These are phyloP conservation scores for Mortierella sp. DNA, from an alignment of 371 early-diverging fungal species.

Conservation along the genomic window DNA sequence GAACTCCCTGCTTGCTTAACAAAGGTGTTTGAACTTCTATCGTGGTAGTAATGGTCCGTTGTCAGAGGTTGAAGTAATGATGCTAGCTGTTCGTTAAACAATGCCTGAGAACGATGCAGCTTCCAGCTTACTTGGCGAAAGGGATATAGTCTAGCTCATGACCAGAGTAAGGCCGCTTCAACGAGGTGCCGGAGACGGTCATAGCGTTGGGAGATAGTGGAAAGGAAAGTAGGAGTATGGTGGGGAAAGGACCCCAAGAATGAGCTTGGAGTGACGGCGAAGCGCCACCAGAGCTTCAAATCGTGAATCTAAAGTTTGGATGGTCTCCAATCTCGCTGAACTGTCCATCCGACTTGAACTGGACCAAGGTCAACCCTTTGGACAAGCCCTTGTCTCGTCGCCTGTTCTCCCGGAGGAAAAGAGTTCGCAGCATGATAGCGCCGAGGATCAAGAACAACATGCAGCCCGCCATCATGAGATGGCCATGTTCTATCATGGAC, in stretches of 20 bases:
- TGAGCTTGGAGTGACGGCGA: too few species aligned
- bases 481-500: conserved; percentile 16
- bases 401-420: conserved; percentile 20
- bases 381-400: conserved; percentile 21
- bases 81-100: neutral
- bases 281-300: too few species aligned
- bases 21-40: conserved; percentile 20
- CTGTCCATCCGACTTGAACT: conserved; percentile 36
- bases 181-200: neutral
- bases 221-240: neutral
- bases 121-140: conserved; percentile 16
- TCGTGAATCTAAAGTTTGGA: conserved; percentile 14
- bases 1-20: conserved; percentile 12
- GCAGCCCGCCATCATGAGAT: conserved; percentile 17
- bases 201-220: neutral
- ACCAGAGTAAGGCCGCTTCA: neutral
- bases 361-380: conserved; percentile 15
- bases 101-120: neutral
- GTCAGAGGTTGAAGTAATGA: too few species aligned
- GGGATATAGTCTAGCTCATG: conserved; percentile 28
- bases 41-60: too few species aligned
- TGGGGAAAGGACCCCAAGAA: too few species aligned
- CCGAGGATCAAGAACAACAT: conserved; percentile 6
- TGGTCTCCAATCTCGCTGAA: conserved; percentile 32
- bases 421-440: conserved; percentile 1